Conservation (phyloP, 2,329 filamentous ascomycete genomes). For the Aspergillus jensenii region DNA sequence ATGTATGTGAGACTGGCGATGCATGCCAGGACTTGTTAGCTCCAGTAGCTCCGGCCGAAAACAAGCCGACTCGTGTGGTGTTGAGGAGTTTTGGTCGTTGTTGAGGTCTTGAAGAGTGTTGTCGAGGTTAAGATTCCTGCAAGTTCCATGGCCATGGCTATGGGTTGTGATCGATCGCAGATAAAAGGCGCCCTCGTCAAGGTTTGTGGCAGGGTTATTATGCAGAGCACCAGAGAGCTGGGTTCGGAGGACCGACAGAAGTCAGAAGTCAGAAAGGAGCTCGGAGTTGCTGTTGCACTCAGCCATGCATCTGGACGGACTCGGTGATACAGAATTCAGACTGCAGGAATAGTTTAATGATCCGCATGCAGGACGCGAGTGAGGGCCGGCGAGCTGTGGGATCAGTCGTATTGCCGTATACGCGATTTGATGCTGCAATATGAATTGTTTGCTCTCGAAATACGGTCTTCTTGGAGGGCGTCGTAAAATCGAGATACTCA, state of each 20-base stretch:
- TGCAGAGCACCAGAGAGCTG: neutral
- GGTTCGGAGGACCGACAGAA: neutral
- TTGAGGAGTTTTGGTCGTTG: too few species aligned
- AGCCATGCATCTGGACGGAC: neutral
- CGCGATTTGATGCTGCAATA: neutral
- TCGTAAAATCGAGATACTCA: neutral
- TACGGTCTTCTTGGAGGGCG: neutral
- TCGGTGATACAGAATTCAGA: neutral
- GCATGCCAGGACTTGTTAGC: neutral
- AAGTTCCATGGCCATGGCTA: neutral
- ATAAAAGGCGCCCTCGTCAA: too few species aligned
- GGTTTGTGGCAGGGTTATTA: neutral
- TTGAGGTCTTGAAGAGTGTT: neutral
- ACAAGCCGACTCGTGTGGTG: too few species aligned
- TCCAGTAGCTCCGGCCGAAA: neutral
- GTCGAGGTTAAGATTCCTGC: neutral
- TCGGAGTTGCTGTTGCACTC: neutral
- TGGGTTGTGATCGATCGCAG: neutral
- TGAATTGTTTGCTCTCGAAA: neutral
- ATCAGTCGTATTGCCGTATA: neutral
- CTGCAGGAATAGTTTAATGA: conserved; percentile 4
- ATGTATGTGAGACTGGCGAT: neutral
- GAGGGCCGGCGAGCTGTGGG: neutral
- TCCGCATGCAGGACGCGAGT: neutral
- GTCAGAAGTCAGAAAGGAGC: neutral